phyloP scores from a whole-genome alignment of 306 rosid genomes.

The Dryas alaskensis region DNA sequence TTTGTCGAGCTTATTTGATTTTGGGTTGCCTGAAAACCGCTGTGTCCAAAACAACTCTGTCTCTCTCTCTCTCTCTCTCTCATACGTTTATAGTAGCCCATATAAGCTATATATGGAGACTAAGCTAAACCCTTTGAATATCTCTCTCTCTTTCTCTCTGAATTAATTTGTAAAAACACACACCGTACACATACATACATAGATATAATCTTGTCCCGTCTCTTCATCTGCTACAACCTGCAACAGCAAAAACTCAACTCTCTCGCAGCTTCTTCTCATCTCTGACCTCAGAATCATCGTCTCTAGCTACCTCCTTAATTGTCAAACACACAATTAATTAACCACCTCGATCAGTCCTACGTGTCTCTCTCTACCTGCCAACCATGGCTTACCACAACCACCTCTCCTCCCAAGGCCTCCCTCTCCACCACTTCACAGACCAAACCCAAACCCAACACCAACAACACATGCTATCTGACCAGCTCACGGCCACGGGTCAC shows the following conservation, averaged over 20 bases:
- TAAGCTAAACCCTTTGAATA: conserved; percentile 16
- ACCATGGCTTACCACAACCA: conserved; percentile 83
- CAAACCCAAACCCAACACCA: conserved; percentile 47
- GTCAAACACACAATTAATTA: too few relatives aligned
- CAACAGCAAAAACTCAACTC: conserved; percentile 21
- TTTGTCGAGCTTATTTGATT: conserved; percentile 7
- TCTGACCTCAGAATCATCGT: conserved; percentile 22
- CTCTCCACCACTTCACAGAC: conserved; percentile 68
- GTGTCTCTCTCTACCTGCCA: too few relatives aligned
- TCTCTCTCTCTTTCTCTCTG: conserved; percentile 10
- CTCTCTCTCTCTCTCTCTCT: conserved; percentile 14
- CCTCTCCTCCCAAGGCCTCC: conserved; percentile 63
- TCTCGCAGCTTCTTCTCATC: background rate
- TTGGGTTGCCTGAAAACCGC: conserved; percentile 35
- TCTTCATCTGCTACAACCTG: conserved; percentile 16
- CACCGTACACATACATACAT: background rate
- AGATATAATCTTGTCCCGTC: conserved; percentile 6
- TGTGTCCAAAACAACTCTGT: conserved; percentile 9
- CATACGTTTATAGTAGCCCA: conserved; percentile 28
- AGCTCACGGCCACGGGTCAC: background rate
- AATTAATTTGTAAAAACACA: conserved; percentile 4
- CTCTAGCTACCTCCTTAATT: too few relatives aligned
- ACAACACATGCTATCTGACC: conserved; percentile 34
- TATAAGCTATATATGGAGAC: background rate
- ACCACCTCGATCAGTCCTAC: too few relatives aligned